Evolutionary conservation across 495 filamentous ascomycete species (phyloP).

Genomic region (Penicillium simplicissimum): DNA sequence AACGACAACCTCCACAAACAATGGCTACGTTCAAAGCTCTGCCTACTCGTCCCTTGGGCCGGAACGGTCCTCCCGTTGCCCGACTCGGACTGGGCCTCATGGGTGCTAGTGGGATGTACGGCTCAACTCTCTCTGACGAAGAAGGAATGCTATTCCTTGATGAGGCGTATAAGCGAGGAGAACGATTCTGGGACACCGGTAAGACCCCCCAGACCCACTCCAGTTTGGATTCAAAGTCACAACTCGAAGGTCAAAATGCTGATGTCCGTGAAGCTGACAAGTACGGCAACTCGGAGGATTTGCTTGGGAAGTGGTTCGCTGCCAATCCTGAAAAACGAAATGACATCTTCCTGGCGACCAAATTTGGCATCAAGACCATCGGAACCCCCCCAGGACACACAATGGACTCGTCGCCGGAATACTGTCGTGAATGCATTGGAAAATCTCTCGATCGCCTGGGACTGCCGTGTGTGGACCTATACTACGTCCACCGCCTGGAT

Average conservation of each 20-base stretch:
- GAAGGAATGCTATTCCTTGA: conserved; percentile 47
- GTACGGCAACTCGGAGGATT: conserved; percentile 41
- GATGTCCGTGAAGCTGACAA: conserved; percentile 44
- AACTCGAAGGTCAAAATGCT: conserved; percentile 7
- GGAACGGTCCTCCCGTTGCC: conserved; percentile 54
- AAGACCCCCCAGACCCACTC: background rate
- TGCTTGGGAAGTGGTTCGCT: conserved; percentile 59
- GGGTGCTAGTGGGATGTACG: conserved; percentile 54
- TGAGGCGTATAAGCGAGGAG: conserved; percentile 52
- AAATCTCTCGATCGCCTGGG: conserved; percentile 53
- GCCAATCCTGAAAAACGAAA: conserved; percentile 52
- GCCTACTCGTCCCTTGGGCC: conserved; percentile 50
- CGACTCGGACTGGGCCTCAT: conserved; percentile 59
- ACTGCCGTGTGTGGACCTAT: conserved; percentile 58
- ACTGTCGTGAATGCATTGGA: conserved; percentile 51
- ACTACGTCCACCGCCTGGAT: conserved; percentile 55
- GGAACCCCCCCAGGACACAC: conserved; percentile 15
- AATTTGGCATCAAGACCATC: conserved; percentile 49
- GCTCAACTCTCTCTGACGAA: conserved; percentile 35
- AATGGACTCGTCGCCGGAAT: conserved; percentile 54
- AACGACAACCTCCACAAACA: background rate
- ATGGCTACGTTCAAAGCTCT: conserved; percentile 6
- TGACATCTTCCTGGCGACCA: conserved; percentile 60
- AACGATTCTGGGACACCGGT: conserved; percentile 59
- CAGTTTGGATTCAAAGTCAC: background rate